Conservation (phyloP, 2,329 filamentous ascomycete species). For the Sclerotiophoma versabilis region DNA sequence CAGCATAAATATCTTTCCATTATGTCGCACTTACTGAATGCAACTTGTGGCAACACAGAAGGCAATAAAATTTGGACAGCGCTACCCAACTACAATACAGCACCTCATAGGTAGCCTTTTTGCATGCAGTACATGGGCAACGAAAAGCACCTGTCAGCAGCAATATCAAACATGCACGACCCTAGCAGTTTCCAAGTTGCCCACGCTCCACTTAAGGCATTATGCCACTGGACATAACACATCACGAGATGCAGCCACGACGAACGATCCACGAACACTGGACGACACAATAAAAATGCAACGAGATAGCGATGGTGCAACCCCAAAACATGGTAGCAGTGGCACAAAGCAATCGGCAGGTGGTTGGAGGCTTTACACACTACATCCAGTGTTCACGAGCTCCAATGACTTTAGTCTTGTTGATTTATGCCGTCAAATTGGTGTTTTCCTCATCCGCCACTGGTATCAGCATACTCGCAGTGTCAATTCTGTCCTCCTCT, state of each 20-base stretch:
- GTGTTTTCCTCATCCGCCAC: neutral
- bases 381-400: neutral
- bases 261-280: neutral
- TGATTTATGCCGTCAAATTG: neutral
- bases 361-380: neutral
- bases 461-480: constrained; percentile 1
- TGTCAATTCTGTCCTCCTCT: constrained; percentile 1
- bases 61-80: neutral
- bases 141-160: neutral
- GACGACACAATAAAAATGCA: neutral
- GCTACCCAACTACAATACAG: neutral
- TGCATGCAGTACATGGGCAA: neutral
- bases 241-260: neutral
- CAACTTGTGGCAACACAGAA: neutral
- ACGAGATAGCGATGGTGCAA: neutral
- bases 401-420: neutral
- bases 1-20: no score
- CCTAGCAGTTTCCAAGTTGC: neutral
- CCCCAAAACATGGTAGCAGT: neutral
- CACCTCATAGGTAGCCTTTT: neutral
- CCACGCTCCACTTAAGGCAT: neutral
- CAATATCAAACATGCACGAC: neutral
- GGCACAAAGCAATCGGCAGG: neutral
- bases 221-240: neutral
- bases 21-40: neutral